phyloP scores from a whole-genome alignment of 129 eudicot species.

The Saussurea involucrata region DNA sequence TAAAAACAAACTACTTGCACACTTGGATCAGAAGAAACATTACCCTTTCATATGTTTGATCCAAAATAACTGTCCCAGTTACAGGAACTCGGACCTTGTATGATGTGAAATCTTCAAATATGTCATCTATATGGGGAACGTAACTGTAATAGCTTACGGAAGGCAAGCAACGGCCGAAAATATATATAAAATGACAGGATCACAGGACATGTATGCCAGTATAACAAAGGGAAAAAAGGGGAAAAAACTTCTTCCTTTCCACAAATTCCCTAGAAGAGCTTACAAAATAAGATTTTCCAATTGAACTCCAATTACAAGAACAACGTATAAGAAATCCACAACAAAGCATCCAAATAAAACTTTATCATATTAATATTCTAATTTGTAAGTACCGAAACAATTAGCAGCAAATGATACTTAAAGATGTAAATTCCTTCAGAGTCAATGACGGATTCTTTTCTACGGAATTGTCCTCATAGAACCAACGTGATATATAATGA shows the following conservation, averaged over 20 bases:
- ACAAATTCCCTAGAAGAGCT: not conserved
- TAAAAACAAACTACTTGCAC: too few relatives aligned
- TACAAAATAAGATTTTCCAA: not conserved
- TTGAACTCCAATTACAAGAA: not conserved
- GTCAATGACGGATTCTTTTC: too few relatives aligned
- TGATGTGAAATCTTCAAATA: constrained; percentile 75
- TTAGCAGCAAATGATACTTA: too few relatives aligned
- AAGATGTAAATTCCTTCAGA: too few relatives aligned
- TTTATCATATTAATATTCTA: not conserved
- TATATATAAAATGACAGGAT: not conserved
- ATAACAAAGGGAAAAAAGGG: too few relatives aligned
- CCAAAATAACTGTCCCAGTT: constrained; percentile 78
- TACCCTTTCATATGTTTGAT: too few relatives aligned
- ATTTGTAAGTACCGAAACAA: too few relatives aligned
- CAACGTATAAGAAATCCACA: not conserved
- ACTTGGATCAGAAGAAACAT: too few relatives aligned
- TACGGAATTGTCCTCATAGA: too few relatives aligned
- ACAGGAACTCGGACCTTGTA: constrained; percentile 85
- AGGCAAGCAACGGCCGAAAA: constrained; percentile 4
- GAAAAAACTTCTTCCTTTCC: not conserved
- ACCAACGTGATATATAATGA: not conserved
- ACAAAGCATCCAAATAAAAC: not conserved
- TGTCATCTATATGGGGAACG: constrained; percentile 71
- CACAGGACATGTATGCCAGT: not conserved
- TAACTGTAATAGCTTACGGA: constrained; percentile 66